A percentile compares a stretch with the other conserved stretches of the same genome.
phyloP scores from a whole-genome alignment of 1,139 yeast genomes.

The Pichia sp. region DNA sequence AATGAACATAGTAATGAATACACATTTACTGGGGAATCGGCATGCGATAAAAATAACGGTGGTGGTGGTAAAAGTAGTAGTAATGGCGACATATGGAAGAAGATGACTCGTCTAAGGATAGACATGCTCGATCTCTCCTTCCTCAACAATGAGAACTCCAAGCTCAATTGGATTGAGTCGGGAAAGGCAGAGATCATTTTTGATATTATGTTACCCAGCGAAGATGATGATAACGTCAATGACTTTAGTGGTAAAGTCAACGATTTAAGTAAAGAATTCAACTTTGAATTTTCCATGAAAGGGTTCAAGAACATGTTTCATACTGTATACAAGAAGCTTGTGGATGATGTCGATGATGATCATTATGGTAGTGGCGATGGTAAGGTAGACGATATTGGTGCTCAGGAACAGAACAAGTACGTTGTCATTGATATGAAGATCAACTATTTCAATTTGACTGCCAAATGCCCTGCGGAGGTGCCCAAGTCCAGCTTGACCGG shows the following conservation, averaged over 20 bases:
- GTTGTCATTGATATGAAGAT: constrained; percentile 60
- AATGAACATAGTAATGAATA: constrained; percentile 16
- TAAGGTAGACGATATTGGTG: constrained; percentile 3
- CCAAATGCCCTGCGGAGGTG: constrained; percentile 43
- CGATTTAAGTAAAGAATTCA: constrained; percentile 2
- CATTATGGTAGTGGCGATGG: not conserved
- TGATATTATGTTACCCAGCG: constrained; percentile 60
- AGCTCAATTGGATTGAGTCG: constrained; percentile 63
- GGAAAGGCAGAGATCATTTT: constrained; percentile 67
- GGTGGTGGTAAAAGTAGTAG: not conserved
- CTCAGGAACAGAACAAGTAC: constrained; percentile 35
- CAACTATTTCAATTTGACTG: constrained; percentile 54
- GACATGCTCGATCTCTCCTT: constrained; percentile 53
- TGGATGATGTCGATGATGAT: constrained; percentile 4
- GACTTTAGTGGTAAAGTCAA: constrained; percentile 2
- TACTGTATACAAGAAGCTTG: constrained; percentile 9
- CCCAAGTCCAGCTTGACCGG: constrained; percentile 48
- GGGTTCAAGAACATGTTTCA: constrained; percentile 6
- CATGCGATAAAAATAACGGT: too few species aligned
- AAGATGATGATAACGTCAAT: constrained; percentile 20
- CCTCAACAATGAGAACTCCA: constrained; percentile 31
- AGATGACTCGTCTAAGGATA: constrained; percentile 53
- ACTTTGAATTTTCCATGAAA: constrained; percentile 9
- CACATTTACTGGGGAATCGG: too few species aligned
- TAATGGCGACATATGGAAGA: constrained; percentile 36